A percentile compares a stretch with the other conserved stretches of the same genome.
These are phyloP conservation scores for Escovopsis sp. DNA, from an alignment of 2,329 filamentous ascomycete species.

Conservation along the genomic window DNA sequence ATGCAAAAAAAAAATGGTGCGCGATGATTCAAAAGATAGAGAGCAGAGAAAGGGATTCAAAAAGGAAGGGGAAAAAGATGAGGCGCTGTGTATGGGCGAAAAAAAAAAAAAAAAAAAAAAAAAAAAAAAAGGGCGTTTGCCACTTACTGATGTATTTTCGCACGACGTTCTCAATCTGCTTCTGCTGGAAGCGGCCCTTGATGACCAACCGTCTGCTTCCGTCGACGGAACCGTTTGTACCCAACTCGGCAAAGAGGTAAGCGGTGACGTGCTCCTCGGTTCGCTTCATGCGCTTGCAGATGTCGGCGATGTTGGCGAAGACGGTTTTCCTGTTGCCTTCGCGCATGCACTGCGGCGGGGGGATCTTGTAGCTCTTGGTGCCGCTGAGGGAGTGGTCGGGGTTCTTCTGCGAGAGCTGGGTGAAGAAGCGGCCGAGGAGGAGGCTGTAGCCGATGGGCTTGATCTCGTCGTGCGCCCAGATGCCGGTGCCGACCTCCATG, in stretches of 20 bases:
- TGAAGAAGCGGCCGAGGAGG: constrained; percentile 86
- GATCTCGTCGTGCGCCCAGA: constrained; percentile 73
- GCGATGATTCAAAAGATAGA: background rate
- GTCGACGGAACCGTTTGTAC: constrained; percentile 91
- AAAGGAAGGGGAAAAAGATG: no score
- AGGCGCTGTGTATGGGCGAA: background rate
- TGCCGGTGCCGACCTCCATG: constrained; percentile 73
- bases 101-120: background rate
- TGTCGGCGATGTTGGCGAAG: constrained; percentile 97
- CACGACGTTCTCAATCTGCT: constrained; percentile 95
- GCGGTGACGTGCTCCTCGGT: constrained; percentile 95
- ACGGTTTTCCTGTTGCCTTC: constrained; percentile 99
- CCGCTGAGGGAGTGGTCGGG: constrained; percentile 84
- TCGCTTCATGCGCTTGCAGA: constrained; percentile 98
- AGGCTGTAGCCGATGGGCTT: constrained; percentile 70
- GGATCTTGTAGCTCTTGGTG: constrained; percentile 96
- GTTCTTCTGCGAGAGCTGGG: constrained; percentile 86
- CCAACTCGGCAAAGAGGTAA: constrained; percentile 95
- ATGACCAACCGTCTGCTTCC: constrained; percentile 88
- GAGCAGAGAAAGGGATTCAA: background rate
- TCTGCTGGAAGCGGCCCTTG: constrained; percentile 99
- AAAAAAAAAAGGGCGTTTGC: background rate
- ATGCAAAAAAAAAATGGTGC: no score
- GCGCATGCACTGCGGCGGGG: constrained; percentile 92
- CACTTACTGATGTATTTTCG: constrained; percentile 81